Conservation (phyloP, 1,284 basidiomycete genomes). For the Sphagnurus paluster region DNA sequence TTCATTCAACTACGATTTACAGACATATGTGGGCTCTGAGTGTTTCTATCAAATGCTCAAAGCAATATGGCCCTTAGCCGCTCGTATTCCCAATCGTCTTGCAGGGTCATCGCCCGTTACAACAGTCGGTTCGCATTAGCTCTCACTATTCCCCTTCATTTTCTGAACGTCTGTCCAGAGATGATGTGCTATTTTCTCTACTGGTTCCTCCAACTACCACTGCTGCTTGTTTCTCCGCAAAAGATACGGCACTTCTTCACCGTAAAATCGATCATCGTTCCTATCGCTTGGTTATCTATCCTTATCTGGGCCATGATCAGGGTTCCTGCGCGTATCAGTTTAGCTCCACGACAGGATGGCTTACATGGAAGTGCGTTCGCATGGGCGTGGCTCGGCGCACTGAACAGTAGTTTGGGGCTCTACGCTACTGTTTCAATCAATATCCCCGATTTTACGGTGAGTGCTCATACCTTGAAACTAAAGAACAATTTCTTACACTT, state of each 20-base stretch:
- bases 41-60: slow-evolving; percentile 74
- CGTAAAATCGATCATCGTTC: slow-evolving; percentile 65
- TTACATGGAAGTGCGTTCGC: slow-evolving; percentile 52
- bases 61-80: slow-evolving; percentile 76
- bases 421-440: slow-evolving; percentile 70
- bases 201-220: slow-evolving; percentile 74
- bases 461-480: slow-evolving; percentile 16
- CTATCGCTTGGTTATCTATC: slow-evolving; percentile 67
- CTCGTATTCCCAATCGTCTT: slow-evolving; percentile 63
- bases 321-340: slow-evolving; percentile 54
- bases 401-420: slow-evolving; percentile 70
- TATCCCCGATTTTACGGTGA: slow-evolving; percentile 72
- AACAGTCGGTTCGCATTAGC: slow-evolving; percentile 44
- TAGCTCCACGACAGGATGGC: slow-evolving; percentile 45
- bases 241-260: slow-evolving; percentile 74
- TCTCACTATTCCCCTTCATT: not conserved
- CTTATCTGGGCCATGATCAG: slow-evolving; percentile 74
- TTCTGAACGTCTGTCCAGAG: slow-evolving; percentile 26
- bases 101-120: slow-evolving; percentile 63
- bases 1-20: not conserved
- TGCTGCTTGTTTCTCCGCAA: slow-evolving; percentile 76
- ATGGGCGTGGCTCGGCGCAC: slow-evolving; percentile 74
- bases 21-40: slow-evolving; percentile 66
- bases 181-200: slow-evolving; percentile 80
- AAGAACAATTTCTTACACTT: too few species aligned